Conservation (phyloP, 345 rosid species). For the Mangifera indica region DNA sequence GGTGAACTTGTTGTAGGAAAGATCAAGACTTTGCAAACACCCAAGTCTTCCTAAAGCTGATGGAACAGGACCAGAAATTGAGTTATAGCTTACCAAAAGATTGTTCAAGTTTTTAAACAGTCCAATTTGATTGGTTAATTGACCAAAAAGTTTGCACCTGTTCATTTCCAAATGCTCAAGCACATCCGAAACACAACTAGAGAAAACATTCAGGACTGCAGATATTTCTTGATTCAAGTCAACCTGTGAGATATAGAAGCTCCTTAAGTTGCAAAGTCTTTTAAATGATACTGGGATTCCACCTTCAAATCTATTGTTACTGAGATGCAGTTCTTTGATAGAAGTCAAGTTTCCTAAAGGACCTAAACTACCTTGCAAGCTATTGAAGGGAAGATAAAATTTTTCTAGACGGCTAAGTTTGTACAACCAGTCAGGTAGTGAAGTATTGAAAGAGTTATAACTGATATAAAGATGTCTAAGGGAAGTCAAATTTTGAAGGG, state of each 20-base stretch:
- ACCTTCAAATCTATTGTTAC: background rate
- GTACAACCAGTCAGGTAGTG: too few species aligned
- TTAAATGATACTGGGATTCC: too few species aligned
- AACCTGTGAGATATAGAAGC: too few species aligned
- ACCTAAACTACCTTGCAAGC: background rate
- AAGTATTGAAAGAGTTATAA: background rate
- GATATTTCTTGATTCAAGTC: background rate
- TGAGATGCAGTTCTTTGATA: conserved; percentile 8
- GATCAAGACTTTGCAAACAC: background rate
- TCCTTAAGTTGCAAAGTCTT: background rate
- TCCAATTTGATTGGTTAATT: background rate
- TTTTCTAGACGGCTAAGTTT: too few species aligned
- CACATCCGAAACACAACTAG: background rate
- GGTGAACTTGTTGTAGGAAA: conserved; percentile 6
- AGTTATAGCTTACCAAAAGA: background rate
- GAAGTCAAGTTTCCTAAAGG: conserved; percentile 15
- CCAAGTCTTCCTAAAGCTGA: background rate
- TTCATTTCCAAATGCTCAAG: background rate
- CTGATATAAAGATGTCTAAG: conserved; percentile 2
- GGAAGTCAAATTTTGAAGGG: background rate
- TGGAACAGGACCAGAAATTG: background rate
- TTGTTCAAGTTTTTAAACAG: background rate
- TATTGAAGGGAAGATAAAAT: background rate
- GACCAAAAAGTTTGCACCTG: background rate
- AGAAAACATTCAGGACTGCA: background rate